phyloP scores from a whole-genome alignment of 106 monocot species.

The Narthecium ossifragum region DNA sequence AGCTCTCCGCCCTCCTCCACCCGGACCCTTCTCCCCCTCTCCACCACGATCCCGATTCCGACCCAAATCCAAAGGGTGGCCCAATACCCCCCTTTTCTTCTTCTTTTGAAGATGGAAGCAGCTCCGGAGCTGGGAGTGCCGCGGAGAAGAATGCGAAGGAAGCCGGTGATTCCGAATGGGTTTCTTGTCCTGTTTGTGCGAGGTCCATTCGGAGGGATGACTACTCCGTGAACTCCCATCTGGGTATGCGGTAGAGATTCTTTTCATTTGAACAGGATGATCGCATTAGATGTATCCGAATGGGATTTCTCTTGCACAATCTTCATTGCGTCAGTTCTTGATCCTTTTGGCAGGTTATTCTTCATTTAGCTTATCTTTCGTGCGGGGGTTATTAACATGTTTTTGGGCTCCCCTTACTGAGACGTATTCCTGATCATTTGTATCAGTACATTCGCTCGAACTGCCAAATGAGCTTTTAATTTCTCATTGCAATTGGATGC shows the following conservation, averaged over 20 bases:
- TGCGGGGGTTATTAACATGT: too few species aligned
- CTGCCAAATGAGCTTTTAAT: too few species aligned
- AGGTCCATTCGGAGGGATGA: conserved; percentile 41
- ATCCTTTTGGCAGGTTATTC: neutral
- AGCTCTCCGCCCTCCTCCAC: conserved; percentile 14
- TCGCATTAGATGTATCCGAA: neutral
- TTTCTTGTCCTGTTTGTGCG: conserved; percentile 68
- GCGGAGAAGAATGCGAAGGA: neutral
- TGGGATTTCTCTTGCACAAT: neutral
- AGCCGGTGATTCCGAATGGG: conserved; percentile 19
- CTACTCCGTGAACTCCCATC: conserved; percentile 50
- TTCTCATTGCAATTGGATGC: too few species aligned
- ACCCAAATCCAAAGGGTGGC: too few species aligned
- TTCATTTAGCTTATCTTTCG: too few species aligned
- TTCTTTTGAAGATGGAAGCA: neutral
- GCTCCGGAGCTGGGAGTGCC: neutral
- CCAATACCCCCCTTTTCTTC: neutral
- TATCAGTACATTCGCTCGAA: too few species aligned
- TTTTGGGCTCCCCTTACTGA: too few species aligned
- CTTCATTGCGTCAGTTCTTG: neutral
- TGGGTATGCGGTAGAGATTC: conserved; percentile 26
- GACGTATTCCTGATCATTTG: too few species aligned
- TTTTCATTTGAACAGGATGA: neutral
- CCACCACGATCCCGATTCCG: neutral
- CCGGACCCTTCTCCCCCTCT: neutral